phyloP scores from a whole-genome alignment of 2,329 filamentous ascomycete genomes.

The Clonostachys rosea region DNA sequence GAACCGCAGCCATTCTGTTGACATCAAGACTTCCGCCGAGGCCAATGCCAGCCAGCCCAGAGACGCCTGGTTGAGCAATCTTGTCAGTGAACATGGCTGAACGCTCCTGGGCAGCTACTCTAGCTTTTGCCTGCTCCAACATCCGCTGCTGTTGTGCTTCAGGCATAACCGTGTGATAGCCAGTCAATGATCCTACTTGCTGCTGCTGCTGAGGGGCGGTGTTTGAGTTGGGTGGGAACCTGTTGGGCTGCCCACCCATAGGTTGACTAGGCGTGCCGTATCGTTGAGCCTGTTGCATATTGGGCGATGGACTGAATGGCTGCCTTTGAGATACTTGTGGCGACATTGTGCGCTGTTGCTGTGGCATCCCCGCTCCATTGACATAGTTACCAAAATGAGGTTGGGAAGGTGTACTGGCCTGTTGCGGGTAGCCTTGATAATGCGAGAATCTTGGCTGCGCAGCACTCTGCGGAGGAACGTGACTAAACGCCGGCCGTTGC shows the following conservation, averaged over 20 bases:
- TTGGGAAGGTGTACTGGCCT: slow-evolving; percentile 27
- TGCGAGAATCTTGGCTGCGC: slow-evolving; percentile 36
- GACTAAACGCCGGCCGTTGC: slow-evolving; percentile 35
- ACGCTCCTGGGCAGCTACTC: slow-evolving; percentile 38
- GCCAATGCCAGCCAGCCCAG: slow-evolving; percentile 29
- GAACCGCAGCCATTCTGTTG: slow-evolving; percentile 20
- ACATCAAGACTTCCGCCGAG: slow-evolving; percentile 20
- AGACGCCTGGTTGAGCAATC: slow-evolving; percentile 35
- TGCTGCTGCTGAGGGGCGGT: slow-evolving; percentile 6
- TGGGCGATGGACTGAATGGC: slow-evolving; percentile 31
- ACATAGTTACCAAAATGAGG: slow-evolving; percentile 25
- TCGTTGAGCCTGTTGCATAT: slow-evolving; percentile 24
- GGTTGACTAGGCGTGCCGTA: slow-evolving; percentile 21
- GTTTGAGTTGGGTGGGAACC: slow-evolving; percentile 10
- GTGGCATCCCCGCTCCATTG: slow-evolving; percentile 36
- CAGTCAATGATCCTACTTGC: slow-evolving; percentile 27
- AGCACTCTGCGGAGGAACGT: slow-evolving; percentile 31
- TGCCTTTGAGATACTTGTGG: slow-evolving; percentile 33
- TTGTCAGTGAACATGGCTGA: slow-evolving; percentile 33
- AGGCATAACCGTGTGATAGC: slow-evolving; percentile 43
- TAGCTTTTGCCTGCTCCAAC: slow-evolving; percentile 44
- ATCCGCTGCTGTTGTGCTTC: slow-evolving; percentile 45
- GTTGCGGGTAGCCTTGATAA: slow-evolving; percentile 26
- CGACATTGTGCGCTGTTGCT: slow-evolving; percentile 32
- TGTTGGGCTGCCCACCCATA: slow-evolving; percentile 19